Evolutionary conservation across 129 eudicot species (phyloP), one percentile per base, ranked within the genome.

Genomic region (Oenanthe sinensis): DNA sequence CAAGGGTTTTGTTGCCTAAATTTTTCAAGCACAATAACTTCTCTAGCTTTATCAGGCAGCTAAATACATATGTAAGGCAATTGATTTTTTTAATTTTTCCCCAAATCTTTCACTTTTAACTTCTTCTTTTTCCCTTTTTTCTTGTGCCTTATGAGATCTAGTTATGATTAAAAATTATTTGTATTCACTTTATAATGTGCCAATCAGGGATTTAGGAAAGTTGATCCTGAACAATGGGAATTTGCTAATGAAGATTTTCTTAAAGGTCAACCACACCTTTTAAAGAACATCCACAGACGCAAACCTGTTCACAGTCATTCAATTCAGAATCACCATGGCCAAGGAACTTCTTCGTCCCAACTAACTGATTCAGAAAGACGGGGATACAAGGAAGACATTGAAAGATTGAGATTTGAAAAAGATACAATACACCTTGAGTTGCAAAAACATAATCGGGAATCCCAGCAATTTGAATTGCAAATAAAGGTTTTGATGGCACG

Each of bases 231-330:
- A 67, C 82, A 85, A 43, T 95, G 97, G 97, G 97, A 95, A 60
- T 95, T 95, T 83, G 97, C 97, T n/a, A 95, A 95, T 85, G 98
- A 95, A 36, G 92, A 85, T 86, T 95, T 95, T 69, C 49, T 95
- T 20, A 83, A 90, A 90, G 96, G 90, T 60, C 92, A 91, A 77
- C 87, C 89, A 1, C 94, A 95, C 48, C 92, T 88, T 39, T 74
- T 95, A 85, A 95, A 88, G 89, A 95, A 91, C 42, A 95, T 95
- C 43, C 85, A 87, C 48, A 87, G 98, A 77, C 88, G 91, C 16
- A 95, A 95, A 68, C 93, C 96, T 30, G 92, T 90, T 79, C 97
- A 95, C 42, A 95, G 96, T 77, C 97, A 90, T 75, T 91, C 96
- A 0, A 16, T 79, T 37, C 88, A 83, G 40, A 88, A 82, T 87